Percentiles rank a stretch among this genome's conserved stretches.
phyloP scores from a whole-genome alignment of 805 yeast species.

The Brettanomyces naardenensis region DNA sequence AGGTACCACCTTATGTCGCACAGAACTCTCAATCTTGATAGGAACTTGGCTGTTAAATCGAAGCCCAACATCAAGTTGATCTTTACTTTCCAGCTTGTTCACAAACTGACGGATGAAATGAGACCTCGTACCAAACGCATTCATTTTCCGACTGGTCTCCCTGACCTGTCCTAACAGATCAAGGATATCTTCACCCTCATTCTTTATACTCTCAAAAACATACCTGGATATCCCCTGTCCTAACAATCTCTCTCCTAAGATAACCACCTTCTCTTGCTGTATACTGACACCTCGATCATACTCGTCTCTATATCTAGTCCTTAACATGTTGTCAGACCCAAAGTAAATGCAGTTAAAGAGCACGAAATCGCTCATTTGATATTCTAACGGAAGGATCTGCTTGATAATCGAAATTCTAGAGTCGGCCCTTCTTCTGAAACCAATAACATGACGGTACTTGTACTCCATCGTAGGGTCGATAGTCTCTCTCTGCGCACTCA shows the following conservation, averaged over 20 bases:
- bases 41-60: neutral
- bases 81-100: constrained; percentile 5
- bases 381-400: constrained; percentile 17
- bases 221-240: constrained; percentile 3
- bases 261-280: constrained; percentile 7
- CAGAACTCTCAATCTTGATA: constrained; percentile 13
- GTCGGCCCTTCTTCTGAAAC: constrained; percentile 16
- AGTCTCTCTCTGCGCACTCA: neutral
- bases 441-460: constrained; percentile 10
- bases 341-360: constrained; percentile 17
- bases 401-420: constrained; percentile 16
- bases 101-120: constrained; percentile 19
- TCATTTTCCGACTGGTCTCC: constrained; percentile 3
- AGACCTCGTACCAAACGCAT: constrained; percentile 7
- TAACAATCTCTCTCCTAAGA: constrained; percentile 8
- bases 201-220: neutral
- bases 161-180: constrained; percentile 6
- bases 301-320: constrained; percentile 7
- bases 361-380: constrained; percentile 12
- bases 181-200: neutral
- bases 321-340: constrained; percentile 6
- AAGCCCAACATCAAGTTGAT: neutral
- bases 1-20: constrained; percentile 15
- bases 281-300: constrained; percentile 5
- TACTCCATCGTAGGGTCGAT: neutral